A percentile compares a stretch with the other conserved stretches of the same genome.
Conservation (phyloP, 2,329 filamentous ascomycete species). For the Aspergillus sp. region DNA sequence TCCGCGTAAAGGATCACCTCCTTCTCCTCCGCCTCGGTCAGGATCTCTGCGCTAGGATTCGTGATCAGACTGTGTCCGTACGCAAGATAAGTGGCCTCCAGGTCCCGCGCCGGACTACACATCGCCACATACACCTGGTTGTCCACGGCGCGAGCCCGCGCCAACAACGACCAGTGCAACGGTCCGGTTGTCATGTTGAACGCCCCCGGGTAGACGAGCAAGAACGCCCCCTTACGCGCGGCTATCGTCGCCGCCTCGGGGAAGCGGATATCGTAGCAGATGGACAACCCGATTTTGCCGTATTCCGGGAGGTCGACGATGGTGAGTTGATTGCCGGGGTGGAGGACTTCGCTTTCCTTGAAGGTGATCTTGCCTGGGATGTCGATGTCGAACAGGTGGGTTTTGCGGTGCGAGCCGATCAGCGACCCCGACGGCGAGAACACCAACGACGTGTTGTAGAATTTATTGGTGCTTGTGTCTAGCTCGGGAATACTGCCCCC, state of each 20-base stretch:
- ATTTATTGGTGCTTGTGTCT: conserved; percentile 55
- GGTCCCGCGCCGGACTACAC: conserved; percentile 82
- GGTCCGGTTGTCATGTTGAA: conserved; percentile 93
- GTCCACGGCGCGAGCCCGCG: conserved; percentile 75
- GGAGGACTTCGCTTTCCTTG: conserved; percentile 80
- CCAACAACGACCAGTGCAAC: conserved; percentile 82
- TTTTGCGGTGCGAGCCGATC: conserved; percentile 83
- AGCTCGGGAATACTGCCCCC: conserved; percentile 90
- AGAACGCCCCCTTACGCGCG: conserved; percentile 75
- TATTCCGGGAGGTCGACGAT: conserved; percentile 81
- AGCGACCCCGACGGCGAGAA: conserved; percentile 73
- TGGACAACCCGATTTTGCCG: conserved; percentile 77
- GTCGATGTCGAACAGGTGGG: conserved; percentile 95
- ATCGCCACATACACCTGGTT: conserved; percentile 91
- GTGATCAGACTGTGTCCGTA: conserved; percentile 87
- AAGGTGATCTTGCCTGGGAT: conserved; percentile 94
- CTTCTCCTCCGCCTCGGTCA: conserved; percentile 67
- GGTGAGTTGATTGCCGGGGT: conserved; percentile 75
- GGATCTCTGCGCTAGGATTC: conserved; percentile 76
- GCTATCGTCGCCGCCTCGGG: conserved; percentile 87
- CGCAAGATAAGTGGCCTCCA: conserved; percentile 69
- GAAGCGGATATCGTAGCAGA: conserved; percentile 97
- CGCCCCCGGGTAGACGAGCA: conserved; percentile 87
- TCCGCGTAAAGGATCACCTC: conserved; percentile 71
- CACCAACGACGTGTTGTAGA: conserved; percentile 85